phyloP scores from a whole-genome alignment of 2,329 filamentous ascomycete species.

The Fusarium veterinarium region DNA sequence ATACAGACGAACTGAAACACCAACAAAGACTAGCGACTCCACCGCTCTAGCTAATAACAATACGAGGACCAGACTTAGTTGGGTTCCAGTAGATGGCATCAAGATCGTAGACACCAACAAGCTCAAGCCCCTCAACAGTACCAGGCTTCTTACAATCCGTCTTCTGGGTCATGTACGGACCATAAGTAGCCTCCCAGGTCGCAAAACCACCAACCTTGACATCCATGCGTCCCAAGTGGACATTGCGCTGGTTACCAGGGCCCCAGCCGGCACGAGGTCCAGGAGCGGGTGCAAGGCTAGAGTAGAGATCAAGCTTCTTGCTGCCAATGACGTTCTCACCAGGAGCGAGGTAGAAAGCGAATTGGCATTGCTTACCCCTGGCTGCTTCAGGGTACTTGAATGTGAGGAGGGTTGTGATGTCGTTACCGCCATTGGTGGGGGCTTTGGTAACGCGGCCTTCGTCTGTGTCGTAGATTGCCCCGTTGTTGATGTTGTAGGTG shows the following conservation, averaged over 20 bases:
- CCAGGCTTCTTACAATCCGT: conserved; percentile 5
- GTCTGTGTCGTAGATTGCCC: background rate
- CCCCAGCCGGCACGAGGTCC: background rate
- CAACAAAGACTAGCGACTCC: background rate
- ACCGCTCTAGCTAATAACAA: background rate
- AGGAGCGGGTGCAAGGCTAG: background rate
- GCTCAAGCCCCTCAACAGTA: conserved; percentile 3
- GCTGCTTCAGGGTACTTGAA: background rate
- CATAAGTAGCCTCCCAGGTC: conserved; percentile 1
- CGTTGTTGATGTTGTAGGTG: conserved; percentile 3
- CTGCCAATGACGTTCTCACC: background rate
- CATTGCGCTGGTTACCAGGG: background rate
- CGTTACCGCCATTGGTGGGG: background rate
- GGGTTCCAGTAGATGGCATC: conserved; percentile 2
- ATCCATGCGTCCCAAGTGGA: background rate
- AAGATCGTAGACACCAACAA: conserved; percentile 2
- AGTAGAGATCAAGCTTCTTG: conserved; percentile 6
- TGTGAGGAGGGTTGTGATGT: background rate
- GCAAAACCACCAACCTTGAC: background rate
- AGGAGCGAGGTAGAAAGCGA: background rate
- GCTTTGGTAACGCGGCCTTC: background rate
- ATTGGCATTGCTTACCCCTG: background rate
- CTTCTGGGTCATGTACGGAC: background rate
- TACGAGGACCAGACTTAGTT: background rate
- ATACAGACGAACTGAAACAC: background rate